Percentiles rank a stretch among this genome's conserved stretches.
Conservation (phyloP, 805 yeast species). For the Saccharomycopsis oosterbeekiorum region DNA sequence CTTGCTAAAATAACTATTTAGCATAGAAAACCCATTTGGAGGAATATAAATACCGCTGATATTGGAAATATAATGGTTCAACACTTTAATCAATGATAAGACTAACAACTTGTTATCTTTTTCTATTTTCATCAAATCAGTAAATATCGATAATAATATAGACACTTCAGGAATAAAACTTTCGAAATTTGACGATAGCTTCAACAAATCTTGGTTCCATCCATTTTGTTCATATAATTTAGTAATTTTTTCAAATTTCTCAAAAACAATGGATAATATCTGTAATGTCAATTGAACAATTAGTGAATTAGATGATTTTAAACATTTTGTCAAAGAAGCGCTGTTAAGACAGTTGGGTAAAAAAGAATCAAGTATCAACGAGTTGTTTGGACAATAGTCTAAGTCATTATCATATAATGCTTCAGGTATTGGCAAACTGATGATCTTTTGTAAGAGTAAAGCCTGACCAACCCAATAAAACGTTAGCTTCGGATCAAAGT, state of each 20-base stretch:
- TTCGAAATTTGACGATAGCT: conserved; percentile 27
- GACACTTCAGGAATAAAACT: conserved; percentile 26
- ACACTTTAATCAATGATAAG: conserved; percentile 5
- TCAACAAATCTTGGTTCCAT: conserved; percentile 31
- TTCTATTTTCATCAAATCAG: conserved; percentile 1
- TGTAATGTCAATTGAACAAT: conserved; percentile 59
- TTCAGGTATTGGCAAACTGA: conserved; percentile 47
- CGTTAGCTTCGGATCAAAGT: conserved; percentile 62
- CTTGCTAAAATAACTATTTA: conserved; percentile 11
- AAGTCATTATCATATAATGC: conserved; percentile 11
- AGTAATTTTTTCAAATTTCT: conserved; percentile 39
- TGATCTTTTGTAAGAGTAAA: conserved; percentile 46
- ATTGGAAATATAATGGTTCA: conserved; percentile 8
- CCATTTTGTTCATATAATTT: conserved; percentile 29
- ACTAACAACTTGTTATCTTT: conserved; percentile 9
- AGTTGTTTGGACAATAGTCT: conserved; percentile 26
- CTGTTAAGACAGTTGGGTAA: conserved; percentile 58
- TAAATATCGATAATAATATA: conserved; percentile 13
- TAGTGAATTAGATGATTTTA: conserved; percentile 40
- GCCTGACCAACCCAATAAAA: conserved; percentile 80
- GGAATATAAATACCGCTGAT: background rate
- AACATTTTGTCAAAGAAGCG: conserved; percentile 45
- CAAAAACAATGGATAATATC: conserved; percentile 41
- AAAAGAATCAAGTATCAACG: conserved; percentile 42
- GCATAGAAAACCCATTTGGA: conserved; percentile 2